Conservation (phyloP, 257 asterid genomes). For the Catharanthus roseus region DNA sequence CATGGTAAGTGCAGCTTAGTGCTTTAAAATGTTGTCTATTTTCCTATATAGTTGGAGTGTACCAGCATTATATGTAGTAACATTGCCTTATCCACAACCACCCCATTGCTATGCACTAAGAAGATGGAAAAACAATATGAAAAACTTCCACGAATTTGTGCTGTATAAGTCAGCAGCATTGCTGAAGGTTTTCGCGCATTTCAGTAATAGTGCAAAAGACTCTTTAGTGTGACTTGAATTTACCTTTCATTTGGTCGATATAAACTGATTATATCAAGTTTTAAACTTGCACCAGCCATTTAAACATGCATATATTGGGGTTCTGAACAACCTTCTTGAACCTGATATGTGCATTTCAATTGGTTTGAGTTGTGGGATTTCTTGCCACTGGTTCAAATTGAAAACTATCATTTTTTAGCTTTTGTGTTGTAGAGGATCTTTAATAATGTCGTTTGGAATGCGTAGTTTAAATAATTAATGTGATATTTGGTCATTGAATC, state of each 20-base stretch:
- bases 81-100: neutral
- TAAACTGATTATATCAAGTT: neutral
- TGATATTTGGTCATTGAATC: neutral
- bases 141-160: neutral
- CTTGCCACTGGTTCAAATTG: neutral
- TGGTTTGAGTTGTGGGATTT: neutral
- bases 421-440: neutral
- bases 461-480: neutral
- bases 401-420: neutral
- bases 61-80: too few relatives aligned
- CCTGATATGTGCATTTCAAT: neutral
- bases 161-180: neutral
- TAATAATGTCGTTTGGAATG: neutral
- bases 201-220: too few relatives aligned
- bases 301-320: neutral
- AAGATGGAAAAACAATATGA: neutral
- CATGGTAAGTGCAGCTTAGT: conserved; percentile 52
- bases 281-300: neutral
- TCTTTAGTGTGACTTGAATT: neutral
- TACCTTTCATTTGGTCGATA: neutral
- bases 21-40: neutral
- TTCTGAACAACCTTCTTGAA: neutral
- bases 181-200: neutral
- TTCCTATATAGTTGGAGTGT: neutral
- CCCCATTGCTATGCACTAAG: neutral